These are phyloP conservation scores for Zygosaccharomyces pseudorouxii DNA, from an alignment of 805 yeast genomes.

Conservation along the genomic window DNA sequence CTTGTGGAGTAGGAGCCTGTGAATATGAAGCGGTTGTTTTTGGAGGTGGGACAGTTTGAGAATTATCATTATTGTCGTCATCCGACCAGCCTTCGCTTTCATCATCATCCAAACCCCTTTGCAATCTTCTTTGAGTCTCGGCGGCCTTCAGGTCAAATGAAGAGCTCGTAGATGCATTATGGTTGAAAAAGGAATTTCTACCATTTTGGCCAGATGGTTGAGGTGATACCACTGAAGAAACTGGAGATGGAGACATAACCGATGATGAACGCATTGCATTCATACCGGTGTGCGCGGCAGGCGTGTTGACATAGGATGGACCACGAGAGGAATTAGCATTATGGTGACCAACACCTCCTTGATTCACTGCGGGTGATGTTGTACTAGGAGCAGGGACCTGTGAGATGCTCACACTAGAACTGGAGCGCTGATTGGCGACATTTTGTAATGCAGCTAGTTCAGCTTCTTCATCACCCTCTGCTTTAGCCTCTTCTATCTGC, in stretches of 20 bases:
- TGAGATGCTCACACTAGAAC: constrained; percentile 1
- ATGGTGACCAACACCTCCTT: background rate
- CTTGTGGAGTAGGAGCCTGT: constrained; percentile 10
- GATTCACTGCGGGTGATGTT: background rate
- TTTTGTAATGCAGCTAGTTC: constrained; percentile 29
- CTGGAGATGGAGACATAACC: background rate
- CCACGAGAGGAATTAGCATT: background rate
- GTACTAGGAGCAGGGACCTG: background rate
- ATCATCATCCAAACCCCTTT: constrained; percentile 44
- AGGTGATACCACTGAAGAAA: background rate
- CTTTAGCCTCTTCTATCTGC: constrained; percentile 53
- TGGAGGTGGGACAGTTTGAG: constrained; percentile 14
- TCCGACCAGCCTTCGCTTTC: constrained; percentile 36
- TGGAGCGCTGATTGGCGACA: constrained; percentile 2
- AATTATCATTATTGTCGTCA: constrained; percentile 26
- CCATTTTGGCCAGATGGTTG: constrained; percentile 20
- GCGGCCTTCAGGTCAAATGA: constrained; percentile 53
- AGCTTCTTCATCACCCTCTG: constrained; percentile 36
- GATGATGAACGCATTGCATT: background rate
- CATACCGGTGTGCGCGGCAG: background rate
- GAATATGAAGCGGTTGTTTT: constrained; percentile 12
- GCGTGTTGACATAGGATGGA: background rate
- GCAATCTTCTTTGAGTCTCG: constrained; percentile 68
- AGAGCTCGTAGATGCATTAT: constrained; percentile 31
- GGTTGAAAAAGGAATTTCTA: constrained; percentile 57